phyloP scores from a whole-genome alignment of 352 stramenopile genomes.

The Discostella stelligera region DNA sequence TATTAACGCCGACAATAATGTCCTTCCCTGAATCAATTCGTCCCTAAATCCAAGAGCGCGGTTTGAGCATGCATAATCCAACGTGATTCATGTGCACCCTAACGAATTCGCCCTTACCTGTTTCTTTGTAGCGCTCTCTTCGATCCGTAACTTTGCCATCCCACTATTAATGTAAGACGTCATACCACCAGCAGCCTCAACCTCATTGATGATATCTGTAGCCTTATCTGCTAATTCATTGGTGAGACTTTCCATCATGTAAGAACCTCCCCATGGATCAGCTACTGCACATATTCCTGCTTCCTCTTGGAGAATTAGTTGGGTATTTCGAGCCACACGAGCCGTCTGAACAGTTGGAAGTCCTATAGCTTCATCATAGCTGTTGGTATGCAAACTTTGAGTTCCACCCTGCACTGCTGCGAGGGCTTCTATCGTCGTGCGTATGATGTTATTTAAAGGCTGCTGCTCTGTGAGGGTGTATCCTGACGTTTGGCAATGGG shows the following conservation, averaged over 20 bases:
- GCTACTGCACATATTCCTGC: constrained; percentile 91
- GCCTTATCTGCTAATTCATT: constrained; percentile 83
- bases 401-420: constrained; percentile 91
- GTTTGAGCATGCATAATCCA: background rate
- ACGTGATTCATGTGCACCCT: too few species aligned
- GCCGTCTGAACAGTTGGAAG: constrained; percentile 95
- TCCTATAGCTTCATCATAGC: constrained; percentile 94
- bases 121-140: constrained; percentile 95
- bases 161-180: constrained; percentile 94
- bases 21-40: constrained; percentile 93
- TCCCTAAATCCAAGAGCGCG: constrained; percentile 40
- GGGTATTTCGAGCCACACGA: constrained; percentile 95
- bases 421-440: constrained; percentile 95
- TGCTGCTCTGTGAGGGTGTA: constrained; percentile 96
- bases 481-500: constrained; percentile 95
- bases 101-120: constrained; percentile 45
- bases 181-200: constrained; percentile 94
- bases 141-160: constrained; percentile 94
- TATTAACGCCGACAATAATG: constrained; percentile 95
- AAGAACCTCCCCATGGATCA: constrained; percentile 95
- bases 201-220: constrained; percentile 84
- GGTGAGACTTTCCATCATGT: constrained; percentile 96
- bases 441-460: constrained; percentile 97
- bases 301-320: constrained; percentile 96
- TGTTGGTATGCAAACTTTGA: constrained; percentile 97